Evolutionary conservation across 169 alveolate species (phyloP).

Genomic region (Theileria luwenshuni): DNA sequence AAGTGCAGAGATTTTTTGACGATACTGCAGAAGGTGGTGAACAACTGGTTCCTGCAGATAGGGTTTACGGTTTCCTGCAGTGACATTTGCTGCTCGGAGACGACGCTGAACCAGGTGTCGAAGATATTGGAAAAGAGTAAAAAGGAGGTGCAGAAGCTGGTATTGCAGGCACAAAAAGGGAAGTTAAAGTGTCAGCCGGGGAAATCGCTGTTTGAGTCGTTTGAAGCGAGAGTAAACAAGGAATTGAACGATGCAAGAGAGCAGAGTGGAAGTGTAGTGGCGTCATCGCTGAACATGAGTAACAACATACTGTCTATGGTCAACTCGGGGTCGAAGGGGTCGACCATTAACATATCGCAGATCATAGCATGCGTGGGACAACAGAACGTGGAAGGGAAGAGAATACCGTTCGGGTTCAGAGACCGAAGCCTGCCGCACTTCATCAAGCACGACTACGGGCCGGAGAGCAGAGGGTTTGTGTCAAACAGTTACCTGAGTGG

Average conservation of each 20-base stretch:
- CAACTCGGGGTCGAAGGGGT: constrained; percentile 96
- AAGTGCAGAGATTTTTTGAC: constrained; percentile 93
- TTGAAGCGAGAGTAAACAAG: constrained; percentile 95
- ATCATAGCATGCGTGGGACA: constrained; percentile 99
- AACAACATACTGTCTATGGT: constrained; percentile 98
- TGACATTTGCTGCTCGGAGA: constrained; percentile 95
- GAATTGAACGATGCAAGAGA: constrained; percentile 96
- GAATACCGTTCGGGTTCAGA: constrained; percentile 98
- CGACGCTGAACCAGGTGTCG: constrained; percentile 87
- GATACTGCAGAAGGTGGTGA: constrained; percentile 92
- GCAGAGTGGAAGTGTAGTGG: constrained; percentile 87
- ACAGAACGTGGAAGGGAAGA: constrained; percentile 99
- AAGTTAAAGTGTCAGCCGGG: constrained; percentile 98
- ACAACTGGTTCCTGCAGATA: constrained; percentile 94
- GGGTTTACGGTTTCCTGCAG: constrained; percentile 99
- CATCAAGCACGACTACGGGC: constrained; percentile 98
- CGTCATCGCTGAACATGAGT: constrained; percentile 89
- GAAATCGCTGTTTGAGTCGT: constrained; percentile 95
- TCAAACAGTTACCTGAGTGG: constrained; percentile 96
- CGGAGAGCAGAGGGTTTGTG: constrained; percentile 98
- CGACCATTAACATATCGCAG: constrained; percentile 94
- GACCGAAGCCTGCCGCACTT: constrained; percentile 99
- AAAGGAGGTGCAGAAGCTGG: constrained; percentile 82
- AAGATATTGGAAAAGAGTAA: constrained; percentile 85
- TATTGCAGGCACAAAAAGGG: constrained; percentile 93